phyloP scores from a whole-genome alignment of 31 red algal genomes.

The Asparagopsis taxiformis region DNA sequence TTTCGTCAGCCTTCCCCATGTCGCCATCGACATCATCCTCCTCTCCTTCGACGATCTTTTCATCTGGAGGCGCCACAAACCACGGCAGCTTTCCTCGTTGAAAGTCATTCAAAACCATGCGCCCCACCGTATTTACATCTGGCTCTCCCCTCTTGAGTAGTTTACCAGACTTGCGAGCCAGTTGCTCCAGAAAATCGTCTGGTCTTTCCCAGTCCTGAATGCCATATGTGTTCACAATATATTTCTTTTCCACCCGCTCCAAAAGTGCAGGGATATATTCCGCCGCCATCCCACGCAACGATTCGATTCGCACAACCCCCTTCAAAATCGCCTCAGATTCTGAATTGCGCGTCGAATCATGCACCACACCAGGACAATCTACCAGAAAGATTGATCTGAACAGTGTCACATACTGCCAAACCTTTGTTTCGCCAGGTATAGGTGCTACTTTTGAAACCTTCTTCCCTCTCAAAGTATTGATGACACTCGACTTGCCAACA shows the following conservation, averaged over 20 bases:
- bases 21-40: conserved; percentile 8
- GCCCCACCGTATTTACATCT: conserved; percentile 69
- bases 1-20: neutral
- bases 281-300: conserved; percentile 67
- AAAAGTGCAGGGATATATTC: conserved; percentile 81
- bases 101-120: conserved; percentile 87
- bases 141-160: conserved; percentile 88
- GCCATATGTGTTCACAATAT: conserved; percentile 76
- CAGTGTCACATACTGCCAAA: conserved; percentile 98
- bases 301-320: conserved; percentile 91
- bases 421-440: conserved; percentile 96
- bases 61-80: conserved; percentile 81
- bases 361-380: conserved; percentile 97
- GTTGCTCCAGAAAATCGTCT: conserved; percentile 82
- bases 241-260: conserved; percentile 59
- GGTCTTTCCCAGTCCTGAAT: conserved; percentile 48
- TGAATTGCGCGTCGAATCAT: conserved; percentile 70
- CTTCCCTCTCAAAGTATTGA: conserved; percentile 89
- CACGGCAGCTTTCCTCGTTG: conserved; percentile 91
- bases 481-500: conserved; percentile 93
- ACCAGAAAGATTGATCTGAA: conserved; percentile 90
- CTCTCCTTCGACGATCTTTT: conserved; percentile 7
- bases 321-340: conserved; percentile 80
- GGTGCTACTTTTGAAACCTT: conserved; percentile 94
- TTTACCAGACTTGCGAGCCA: conserved; percentile 76